Conservation (phyloP, 2,329 filamentous ascomycete genomes). For the Beauveria medogensis region DNA sequence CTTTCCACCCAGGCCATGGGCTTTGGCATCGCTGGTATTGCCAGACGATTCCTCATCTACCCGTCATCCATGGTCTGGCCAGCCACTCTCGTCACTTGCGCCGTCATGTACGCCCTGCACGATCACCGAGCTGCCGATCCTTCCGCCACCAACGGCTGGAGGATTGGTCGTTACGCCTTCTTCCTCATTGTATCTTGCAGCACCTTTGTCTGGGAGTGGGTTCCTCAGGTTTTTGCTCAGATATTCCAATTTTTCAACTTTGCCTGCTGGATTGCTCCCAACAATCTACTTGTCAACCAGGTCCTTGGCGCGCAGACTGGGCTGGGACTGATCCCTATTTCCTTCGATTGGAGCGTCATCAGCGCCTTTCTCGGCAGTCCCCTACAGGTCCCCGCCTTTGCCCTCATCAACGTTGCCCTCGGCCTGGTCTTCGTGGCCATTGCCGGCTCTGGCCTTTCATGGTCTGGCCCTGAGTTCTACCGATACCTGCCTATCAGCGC, state of each 20-base stretch:
- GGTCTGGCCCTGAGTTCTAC: constrained; percentile 40
- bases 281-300: constrained; percentile 55
- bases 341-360: constrained; percentile 58
- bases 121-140: constrained; percentile 49
- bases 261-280: constrained; percentile 53
- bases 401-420: constrained; percentile 50
- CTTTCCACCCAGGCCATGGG: constrained; percentile 56
- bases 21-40: constrained; percentile 54
- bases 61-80: constrained; percentile 61
- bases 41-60: constrained; percentile 50
- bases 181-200: constrained; percentile 44
- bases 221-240: constrained; percentile 51
- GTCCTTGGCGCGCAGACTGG: constrained; percentile 56
- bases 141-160: constrained; percentile 41
- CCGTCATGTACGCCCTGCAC: constrained; percentile 58
- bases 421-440: constrained; percentile 42
- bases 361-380: constrained; percentile 49
- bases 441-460: constrained; percentile 45
- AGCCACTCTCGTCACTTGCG: constrained; percentile 49
- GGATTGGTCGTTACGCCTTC: constrained; percentile 47
- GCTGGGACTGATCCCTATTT: constrained; percentile 54
- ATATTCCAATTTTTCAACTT: constrained; percentile 53
- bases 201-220: constrained; percentile 50
- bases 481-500: constrained; percentile 49
- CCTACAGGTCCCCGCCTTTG: constrained; percentile 51